Evolutionary conservation across 768 basidiomycete species (phyloP).

Genomic region (Pilatotrama ljubarskyi): DNA sequence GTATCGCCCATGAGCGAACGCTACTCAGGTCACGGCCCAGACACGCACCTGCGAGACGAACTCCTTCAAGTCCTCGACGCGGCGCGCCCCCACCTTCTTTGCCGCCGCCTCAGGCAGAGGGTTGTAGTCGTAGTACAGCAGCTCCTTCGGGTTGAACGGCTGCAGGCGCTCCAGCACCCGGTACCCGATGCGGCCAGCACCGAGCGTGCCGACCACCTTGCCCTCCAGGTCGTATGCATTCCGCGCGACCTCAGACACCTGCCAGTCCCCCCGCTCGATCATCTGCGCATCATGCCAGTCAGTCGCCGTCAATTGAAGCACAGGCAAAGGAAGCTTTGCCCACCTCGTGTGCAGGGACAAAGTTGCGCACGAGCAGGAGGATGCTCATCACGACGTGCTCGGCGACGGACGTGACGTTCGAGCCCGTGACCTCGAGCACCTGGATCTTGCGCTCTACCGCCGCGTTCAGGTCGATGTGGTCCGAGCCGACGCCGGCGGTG

Average conservation of each 20-base stretch:
- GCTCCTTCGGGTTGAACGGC: constrained; percentile 87
- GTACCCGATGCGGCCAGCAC: constrained; percentile 81
- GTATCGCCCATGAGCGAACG: too few relatives aligned
- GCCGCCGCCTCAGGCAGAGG: constrained; percentile 69
- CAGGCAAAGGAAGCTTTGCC: constrained; percentile 8
- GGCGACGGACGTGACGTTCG: constrained; percentile 88
- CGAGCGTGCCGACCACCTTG: constrained; percentile 91
- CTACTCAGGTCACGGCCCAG: too few relatives aligned
- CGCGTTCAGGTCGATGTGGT: constrained; percentile 88
- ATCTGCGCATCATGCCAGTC: constrained; percentile 42
- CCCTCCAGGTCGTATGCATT: constrained; percentile 87
- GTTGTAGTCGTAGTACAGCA: constrained; percentile 87
- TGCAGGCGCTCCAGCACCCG: constrained; percentile 76
- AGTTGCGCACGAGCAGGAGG: constrained; percentile 88
- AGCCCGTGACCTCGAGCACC: constrained; percentile 71
- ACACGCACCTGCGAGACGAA: constrained; percentile 33
- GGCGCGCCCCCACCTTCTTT: constrained; percentile 67
- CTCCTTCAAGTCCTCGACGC: constrained; percentile 77
- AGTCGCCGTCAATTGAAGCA: not conserved
- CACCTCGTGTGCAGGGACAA: constrained; percentile 82
- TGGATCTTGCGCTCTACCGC: constrained; percentile 79
- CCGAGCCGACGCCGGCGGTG: constrained; percentile 89
- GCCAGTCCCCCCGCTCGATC: constrained; percentile 85
- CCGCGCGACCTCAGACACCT: constrained; percentile 79
- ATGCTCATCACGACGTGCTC: constrained; percentile 93